phyloP scores from a whole-genome alignment of 768 basidiomycete genomes.

The Chalciporus piperatus region DNA sequence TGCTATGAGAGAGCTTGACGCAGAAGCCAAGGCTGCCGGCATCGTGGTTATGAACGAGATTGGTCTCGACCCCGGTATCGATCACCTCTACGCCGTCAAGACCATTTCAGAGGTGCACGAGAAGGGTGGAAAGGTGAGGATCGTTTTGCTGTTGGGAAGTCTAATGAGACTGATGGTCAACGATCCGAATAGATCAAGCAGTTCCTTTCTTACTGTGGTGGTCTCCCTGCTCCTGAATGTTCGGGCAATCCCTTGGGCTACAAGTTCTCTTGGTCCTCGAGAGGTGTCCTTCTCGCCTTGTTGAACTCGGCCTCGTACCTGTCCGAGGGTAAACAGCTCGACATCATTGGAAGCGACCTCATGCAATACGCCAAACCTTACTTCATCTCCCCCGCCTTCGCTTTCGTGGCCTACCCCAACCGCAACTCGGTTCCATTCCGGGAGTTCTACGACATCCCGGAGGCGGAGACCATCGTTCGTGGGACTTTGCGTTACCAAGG shows the following conservation, averaged over 20 bases:
- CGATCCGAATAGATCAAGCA: conserved; percentile 61
- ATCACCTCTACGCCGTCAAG: conserved; percentile 92
- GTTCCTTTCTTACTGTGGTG: conserved; percentile 95
- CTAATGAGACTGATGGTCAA: background rate
- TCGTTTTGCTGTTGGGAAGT: background rate
- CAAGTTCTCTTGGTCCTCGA: conserved; percentile 99
- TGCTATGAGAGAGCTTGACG: conserved; percentile 84
- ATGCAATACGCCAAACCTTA: conserved; percentile 92
- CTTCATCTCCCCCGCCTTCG: conserved; percentile 93
- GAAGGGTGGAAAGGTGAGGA: conserved; percentile 83
- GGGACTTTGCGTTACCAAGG: conserved; percentile 95
- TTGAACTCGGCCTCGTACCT: conserved; percentile 87
- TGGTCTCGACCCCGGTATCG: conserved; percentile 94
- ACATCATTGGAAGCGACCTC: conserved; percentile 75
- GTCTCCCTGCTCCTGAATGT: conserved; percentile 89
- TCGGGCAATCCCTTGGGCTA: conserved; percentile 95
- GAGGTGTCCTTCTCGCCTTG: conserved; percentile 92
- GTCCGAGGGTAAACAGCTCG: conserved; percentile 58
- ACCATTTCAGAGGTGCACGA: conserved; percentile 91
- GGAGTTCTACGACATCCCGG: conserved; percentile 90
- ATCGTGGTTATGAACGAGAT: conserved; percentile 97
- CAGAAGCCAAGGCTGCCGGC: conserved; percentile 78
- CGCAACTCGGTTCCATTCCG: conserved; percentile 89
- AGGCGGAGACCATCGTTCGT: conserved; percentile 88
- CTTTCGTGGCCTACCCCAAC: conserved; percentile 97